Evolutionary conservation across 495 filamentous ascomycete species (phyloP), one percentile per base, ranked within the genome.

Genomic region (Halenospora varia): DNA sequence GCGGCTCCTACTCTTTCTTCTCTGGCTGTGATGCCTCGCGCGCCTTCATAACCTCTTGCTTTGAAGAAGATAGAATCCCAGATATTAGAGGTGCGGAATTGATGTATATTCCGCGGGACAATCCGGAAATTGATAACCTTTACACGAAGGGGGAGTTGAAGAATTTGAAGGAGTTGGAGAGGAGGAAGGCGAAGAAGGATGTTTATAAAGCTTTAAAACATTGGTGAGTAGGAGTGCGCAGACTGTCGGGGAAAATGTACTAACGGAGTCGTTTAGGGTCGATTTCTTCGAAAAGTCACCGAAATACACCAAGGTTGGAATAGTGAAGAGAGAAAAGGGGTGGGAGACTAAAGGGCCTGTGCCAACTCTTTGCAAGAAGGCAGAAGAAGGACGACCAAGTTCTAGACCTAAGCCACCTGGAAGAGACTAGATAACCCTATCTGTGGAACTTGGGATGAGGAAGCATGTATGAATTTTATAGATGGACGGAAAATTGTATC

Each of bases 31-130:
- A 99, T 71, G 94, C 94, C 6, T 82, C 88, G 2, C 87, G 94
- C 24, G 89, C 88, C 2, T 99, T 90, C 72, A 84, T 99, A n/a
- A 96, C 94, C n/a, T 90, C 89, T 1, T 99, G 94, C 70, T 99
- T 99, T 77, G 73, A 82, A 25, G 86, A 88, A 48, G 93, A 97
- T 75, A 73, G 87, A 39, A 95, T 85, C 3, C 71, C 84, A 1
- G 92, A 97, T 70, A 70, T 97, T 71, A 76, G 84, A 19, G 95
- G 95, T 0, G 88, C 89, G 1, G 94, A 97, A 75, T 82, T 87
- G 58, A 94, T 93, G 85, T 97, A 82, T 70, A 75, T 97, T 17
- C 89, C 92, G 0, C 64, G 88, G 2, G 88, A 90, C 59, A 83
- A 89, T 61, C 79, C 77, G 8, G 71, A 79, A 18, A 74, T 81